Conservation (phyloP, 345 rosid species). For the Rhodamnia rubescens region DNA sequence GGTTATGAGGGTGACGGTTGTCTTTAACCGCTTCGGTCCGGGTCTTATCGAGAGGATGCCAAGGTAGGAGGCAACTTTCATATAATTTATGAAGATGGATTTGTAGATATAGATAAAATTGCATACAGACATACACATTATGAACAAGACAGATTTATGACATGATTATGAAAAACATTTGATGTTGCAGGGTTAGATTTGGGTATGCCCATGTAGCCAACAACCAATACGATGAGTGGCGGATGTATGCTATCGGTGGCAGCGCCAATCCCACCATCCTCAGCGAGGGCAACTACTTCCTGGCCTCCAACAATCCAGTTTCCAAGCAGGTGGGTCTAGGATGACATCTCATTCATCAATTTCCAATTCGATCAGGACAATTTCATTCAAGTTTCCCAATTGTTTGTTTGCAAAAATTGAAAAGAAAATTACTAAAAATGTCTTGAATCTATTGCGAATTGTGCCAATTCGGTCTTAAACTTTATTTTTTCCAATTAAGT, state of each 20-base stretch:
- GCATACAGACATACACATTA: not conserved
- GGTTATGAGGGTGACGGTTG: constrained; percentile 75
- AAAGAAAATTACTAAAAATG: no score
- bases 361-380: not conserved
- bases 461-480: no score
- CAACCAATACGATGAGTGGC: constrained; percentile 85
- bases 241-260: constrained; percentile 93
- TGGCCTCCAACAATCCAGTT: constrained; percentile 36
- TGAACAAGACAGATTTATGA: not conserved
- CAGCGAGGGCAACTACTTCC: constrained; percentile 84
- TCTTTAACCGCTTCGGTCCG: constrained; percentile 71
- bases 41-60: constrained; percentile 96
- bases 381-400: not conserved
- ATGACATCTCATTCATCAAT: not conserved
- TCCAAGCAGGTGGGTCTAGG: constrained; percentile 44
- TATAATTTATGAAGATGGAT: not conserved
- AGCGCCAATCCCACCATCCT: constrained; percentile 85
- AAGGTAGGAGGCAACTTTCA: constrained; percentile 16
- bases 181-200: constrained; percentile 38
- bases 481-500: no score
- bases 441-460: no score
- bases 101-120: no score
- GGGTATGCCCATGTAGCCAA: constrained; percentile 94
- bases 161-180: not conserved
- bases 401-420: not conserved